Evolutionary conservation across 345 rosid species (phyloP), one percentile per base, ranked within the genome.

Genomic region (Cardamine chenopodiifolia): DNA sequence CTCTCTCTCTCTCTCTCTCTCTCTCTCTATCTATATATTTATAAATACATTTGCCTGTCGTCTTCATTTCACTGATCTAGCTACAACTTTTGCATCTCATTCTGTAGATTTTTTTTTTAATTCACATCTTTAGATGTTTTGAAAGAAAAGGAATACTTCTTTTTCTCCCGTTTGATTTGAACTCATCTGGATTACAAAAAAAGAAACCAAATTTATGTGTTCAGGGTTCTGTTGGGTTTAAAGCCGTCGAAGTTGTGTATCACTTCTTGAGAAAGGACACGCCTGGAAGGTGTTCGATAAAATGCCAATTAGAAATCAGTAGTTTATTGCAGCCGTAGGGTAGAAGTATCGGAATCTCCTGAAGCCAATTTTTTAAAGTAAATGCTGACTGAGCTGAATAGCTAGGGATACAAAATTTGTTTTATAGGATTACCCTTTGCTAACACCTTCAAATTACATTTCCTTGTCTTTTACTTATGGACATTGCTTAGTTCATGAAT

Each of bases 251-350:
- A 14, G 9, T 42, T 70, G 15, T 69, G 52, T 5, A 17, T 37
- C 26, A 3, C 12, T 45, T 55, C 5, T 6, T 6, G 18, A 32
- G 18, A 23, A 42, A 10, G 26, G 18, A 48, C 29, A 64, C 2
- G 76, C 62, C 1, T 56, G 0, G 25, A 57, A 77, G 23, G 57
- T 77, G 76, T 77, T 77, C 68, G 80, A 71, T 57, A 40, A 57
- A 77, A 77, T 77, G 72, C 68, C 72, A 20, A 64, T 35, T 2
- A 56, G 55, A 64, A 70, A 28, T 22, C 20, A 15, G 9, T 4
- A 11, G 29, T 52, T 68, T 13, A 40, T 40, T 10, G 42, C 15
- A 28, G 13, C 67, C 8, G 25, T 23, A 17, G 9, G 5, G 37
- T 28, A 20, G 19, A 64, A 18, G 17, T 10, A 15, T 32, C 0